phyloP scores from a whole-genome alignment of 768 basidiomycete genomes.

The Tubosaeta brunneosetosa region DNA sequence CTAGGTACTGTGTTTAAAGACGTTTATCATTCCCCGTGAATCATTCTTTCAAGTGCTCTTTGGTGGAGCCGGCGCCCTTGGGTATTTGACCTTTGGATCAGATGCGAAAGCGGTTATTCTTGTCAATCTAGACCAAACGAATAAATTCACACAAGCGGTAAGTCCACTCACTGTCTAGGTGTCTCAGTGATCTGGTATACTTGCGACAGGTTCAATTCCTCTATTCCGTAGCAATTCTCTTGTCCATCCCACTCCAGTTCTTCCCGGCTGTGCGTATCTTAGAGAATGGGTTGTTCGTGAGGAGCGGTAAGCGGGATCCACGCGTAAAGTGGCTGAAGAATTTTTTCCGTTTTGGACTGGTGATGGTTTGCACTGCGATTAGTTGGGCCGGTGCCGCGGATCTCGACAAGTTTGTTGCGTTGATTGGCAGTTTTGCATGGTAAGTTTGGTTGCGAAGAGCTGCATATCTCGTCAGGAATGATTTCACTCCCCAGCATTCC shows the following conservation, averaged over 20 bases:
- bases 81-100: conserved; percentile 84
- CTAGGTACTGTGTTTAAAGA: conserved; percentile 42
- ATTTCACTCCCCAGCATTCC: conserved; percentile 59
- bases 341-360: conserved; percentile 67
- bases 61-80: conserved; percentile 80
- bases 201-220: conserved; percentile 65
- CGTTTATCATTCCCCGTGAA: background rate
- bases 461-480: conserved; percentile 5
- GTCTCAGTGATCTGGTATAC: background rate
- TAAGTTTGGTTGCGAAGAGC: conserved; percentile 32
- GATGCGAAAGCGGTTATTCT: conserved; percentile 91
- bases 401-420: conserved; percentile 92
- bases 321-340: conserved; percentile 98
- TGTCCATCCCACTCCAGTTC: conserved; percentile 90
- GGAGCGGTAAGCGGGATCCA: conserved; percentile 75
- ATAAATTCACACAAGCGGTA: conserved; percentile 85
- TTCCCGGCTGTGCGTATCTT: conserved; percentile 98
- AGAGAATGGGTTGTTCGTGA: conserved; percentile 90
- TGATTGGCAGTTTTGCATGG: conserved; percentile 94
- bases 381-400: conserved; percentile 82
- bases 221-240: conserved; percentile 88
- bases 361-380: conserved; percentile 77
- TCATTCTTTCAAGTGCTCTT: conserved; percentile 57
- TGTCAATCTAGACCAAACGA: conserved; percentile 82
- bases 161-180: conserved; percentile 29